These are phyloP conservation scores for Colletotrichum limetticola DNA, from an alignment of 2,329 filamentous ascomycete genomes.

Conservation along the genomic window DNA sequence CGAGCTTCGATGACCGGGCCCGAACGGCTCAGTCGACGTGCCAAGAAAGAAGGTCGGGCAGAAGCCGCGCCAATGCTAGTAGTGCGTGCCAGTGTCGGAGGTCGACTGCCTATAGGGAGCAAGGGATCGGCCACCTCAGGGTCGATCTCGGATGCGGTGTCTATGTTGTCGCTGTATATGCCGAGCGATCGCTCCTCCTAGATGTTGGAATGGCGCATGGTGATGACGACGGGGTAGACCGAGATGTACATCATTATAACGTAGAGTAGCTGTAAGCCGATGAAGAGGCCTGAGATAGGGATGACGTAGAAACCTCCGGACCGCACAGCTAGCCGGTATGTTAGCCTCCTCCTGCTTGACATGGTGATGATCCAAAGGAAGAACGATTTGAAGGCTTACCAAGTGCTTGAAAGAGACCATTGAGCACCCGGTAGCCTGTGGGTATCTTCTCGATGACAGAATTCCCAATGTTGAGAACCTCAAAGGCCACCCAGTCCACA, in stretches of 20 bases:
- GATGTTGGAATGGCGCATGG: constrained; percentile 75
- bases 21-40: constrained; percentile 55
- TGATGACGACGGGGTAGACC: constrained; percentile 71
- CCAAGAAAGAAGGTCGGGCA: neutral
- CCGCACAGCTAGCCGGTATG: constrained; percentile 60
- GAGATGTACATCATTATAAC: constrained; percentile 76
- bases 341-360: neutral
- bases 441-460: constrained; percentile 62
- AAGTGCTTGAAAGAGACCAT: constrained; percentile 73
- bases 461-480: constrained; percentile 73
- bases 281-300: constrained; percentile 64
- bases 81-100: neutral
- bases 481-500: constrained; percentile 74
- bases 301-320: constrained; percentile 76
- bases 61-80: neutral
- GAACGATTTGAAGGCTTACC: constrained; percentile 46
- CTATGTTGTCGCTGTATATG: constrained; percentile 57
- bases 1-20: constrained; percentile 35
- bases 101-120: neutral
- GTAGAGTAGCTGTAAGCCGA: constrained; percentile 69
- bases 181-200: constrained; percentile 77
- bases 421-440: constrained; percentile 64
- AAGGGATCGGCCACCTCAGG: neutral
- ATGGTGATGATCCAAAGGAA: neutral
- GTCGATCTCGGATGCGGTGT: constrained; percentile 41